phyloP scores from a whole-genome alignment of 2,329 filamentous ascomycete species.

The Colletotrichum chrysophilum region DNA sequence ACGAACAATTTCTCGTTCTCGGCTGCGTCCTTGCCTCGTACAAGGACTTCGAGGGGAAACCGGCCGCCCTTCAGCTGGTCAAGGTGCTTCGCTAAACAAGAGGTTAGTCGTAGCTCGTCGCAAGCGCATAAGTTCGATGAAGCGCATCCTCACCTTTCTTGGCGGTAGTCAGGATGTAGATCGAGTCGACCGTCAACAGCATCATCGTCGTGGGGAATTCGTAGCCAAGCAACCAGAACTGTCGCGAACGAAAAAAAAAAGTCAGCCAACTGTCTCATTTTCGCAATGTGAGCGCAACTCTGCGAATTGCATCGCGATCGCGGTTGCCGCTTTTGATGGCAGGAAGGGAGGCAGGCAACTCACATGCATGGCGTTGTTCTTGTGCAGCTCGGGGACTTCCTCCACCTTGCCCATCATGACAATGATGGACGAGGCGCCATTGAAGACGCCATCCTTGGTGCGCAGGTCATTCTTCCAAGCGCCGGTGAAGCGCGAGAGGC shows the following conservation, averaged over 20 bases:
- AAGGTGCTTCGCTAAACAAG: constrained; percentile 82
- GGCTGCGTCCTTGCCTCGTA: constrained; percentile 88
- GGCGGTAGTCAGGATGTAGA: constrained; percentile 93
- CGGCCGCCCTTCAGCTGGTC: constrained; percentile 92
- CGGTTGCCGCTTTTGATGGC: constrained; percentile 11
- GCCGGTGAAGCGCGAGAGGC: constrained; percentile 83
- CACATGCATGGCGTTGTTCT: constrained; percentile 97
- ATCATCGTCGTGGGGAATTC: constrained; percentile 97
- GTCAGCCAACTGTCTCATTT: not conserved
- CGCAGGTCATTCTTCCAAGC: constrained; percentile 98
- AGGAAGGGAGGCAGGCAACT: constrained; percentile 37
- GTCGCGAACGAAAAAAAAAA: constrained; percentile 24
- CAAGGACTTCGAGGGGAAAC: constrained; percentile 88
- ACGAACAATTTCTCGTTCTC: constrained; percentile 91
- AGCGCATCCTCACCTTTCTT: constrained; percentile 78
- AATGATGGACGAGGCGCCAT: constrained; percentile 84
- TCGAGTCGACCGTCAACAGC: constrained; percentile 84
- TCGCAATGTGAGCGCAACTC: not conserved
- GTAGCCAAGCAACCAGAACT: constrained; percentile 99
- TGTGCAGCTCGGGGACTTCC: constrained; percentile 85
- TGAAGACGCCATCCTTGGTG: constrained; percentile 79
- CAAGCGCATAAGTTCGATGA: not conserved
- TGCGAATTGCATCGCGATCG: not conserved
- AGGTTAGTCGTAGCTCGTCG: not conserved
- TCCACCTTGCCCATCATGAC: constrained; percentile 96